phyloP scores from a whole-genome alignment of 305 asterid genomes.

The Fraxinus ornus region DNA sequence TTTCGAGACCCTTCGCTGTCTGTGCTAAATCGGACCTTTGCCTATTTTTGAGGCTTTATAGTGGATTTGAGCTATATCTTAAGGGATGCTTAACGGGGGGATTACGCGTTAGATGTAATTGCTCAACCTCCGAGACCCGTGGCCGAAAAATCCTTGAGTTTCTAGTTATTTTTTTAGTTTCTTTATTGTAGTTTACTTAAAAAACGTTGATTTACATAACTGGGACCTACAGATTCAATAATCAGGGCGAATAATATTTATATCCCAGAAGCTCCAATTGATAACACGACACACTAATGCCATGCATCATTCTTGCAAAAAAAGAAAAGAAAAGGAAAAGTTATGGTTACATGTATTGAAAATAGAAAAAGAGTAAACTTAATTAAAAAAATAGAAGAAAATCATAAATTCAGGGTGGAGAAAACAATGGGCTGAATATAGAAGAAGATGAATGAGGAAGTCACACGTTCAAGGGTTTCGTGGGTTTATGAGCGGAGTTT shows the following conservation, averaged over 20 bases:
- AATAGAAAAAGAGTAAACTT: background rate
- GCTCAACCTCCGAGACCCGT: too few species aligned
- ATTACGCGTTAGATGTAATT: too few species aligned
- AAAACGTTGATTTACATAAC: too few species aligned
- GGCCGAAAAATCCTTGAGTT: background rate
- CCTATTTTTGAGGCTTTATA: too few species aligned
- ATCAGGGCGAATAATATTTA: too few species aligned
- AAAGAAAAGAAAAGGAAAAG: background rate
- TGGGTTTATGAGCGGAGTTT: constrained; percentile 38
- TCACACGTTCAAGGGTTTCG: constrained; percentile 38
- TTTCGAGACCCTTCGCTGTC: too few species aligned
- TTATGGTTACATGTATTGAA: background rate
- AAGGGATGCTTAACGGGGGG: too few species aligned
- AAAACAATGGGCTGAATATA: constrained; percentile 30
- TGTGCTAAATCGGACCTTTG: too few species aligned
- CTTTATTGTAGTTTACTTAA: background rate
- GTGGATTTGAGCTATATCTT: too few species aligned
- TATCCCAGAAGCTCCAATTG: too few species aligned
- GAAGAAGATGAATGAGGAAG: constrained; percentile 2
- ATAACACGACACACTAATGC: background rate
- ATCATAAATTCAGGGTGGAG: background rate
- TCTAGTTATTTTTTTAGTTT: background rate
- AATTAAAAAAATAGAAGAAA: background rate
- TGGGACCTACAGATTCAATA: too few species aligned
- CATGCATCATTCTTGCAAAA: background rate